Evolutionary conservation across 345 rosid genomes (phyloP).

Genomic region (Salix dunnii): DNA sequence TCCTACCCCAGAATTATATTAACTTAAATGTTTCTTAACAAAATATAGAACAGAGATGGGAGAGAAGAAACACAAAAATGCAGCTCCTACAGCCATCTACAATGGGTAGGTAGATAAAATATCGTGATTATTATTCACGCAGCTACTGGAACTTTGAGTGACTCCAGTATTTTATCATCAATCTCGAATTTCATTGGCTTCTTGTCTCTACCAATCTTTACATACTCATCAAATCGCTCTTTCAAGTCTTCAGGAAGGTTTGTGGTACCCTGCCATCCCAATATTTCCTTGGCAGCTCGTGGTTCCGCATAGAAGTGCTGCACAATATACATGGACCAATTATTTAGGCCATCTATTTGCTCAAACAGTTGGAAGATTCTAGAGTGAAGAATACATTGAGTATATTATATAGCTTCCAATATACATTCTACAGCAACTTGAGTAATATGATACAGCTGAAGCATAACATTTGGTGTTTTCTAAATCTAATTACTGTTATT

Average conservation of each 20-base stretch:
- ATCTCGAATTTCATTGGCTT: slow-evolving; percentile 66
- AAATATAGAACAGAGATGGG: background rate
- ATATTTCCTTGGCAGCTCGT: slow-evolving; percentile 80
- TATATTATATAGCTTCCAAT: background rate
- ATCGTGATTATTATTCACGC: slow-evolving; percentile 28
- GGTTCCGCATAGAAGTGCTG: slow-evolving; percentile 98
- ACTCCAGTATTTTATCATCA: slow-evolving; percentile 77
- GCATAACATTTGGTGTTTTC: background rate
- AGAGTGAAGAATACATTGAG: background rate
- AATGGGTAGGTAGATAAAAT: background rate
- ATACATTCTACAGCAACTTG: background rate
- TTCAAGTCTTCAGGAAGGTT: slow-evolving; percentile 80
- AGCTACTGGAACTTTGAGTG: slow-evolving; percentile 67
- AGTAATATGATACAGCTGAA: background rate
- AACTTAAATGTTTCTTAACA: background rate
- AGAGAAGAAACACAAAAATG: background rate
- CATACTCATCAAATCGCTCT: slow-evolving; percentile 74
- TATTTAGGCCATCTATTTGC: background rate
- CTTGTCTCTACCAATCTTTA: slow-evolving; percentile 80
- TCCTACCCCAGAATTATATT: too few relatives aligned
- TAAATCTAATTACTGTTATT: background rate
- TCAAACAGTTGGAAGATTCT: background rate
- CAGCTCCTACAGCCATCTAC: background rate
- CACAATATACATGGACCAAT: slow-evolving; percentile 7
- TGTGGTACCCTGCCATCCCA: slow-evolving; percentile 69